A percentile compares a stretch with the other conserved stretches of the same genome.
Conservation (phyloP, 768 basidiomycete genomes). For the Suillus subaureus region DNA sequence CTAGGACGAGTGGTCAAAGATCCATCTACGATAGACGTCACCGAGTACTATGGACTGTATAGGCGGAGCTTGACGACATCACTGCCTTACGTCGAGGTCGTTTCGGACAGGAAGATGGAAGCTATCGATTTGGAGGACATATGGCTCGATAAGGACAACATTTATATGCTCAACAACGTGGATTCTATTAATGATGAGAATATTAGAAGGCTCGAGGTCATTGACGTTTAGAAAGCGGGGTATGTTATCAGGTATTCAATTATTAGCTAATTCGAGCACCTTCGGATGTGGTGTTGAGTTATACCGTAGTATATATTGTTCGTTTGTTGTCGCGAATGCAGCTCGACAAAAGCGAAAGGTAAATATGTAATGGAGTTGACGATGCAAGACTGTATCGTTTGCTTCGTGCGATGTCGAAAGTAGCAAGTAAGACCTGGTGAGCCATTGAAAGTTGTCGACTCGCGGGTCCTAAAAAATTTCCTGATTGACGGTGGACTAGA, state of each 20-base stretch:
- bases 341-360: too few relatives aligned
- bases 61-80: background rate
- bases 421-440: too few relatives aligned
- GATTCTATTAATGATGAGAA: background rate
- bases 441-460: too few relatives aligned
- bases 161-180: background rate
- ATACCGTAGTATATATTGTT: background rate
- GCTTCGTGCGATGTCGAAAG: too few relatives aligned
- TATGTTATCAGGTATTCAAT: background rate
- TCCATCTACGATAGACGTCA: background rate
- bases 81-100: background rate
- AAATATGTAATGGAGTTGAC: too few relatives aligned
- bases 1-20: slow-evolving; percentile 1
- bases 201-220: background rate
- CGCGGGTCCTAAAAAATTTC: too few relatives aligned
- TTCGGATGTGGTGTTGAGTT: too few relatives aligned
- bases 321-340: background rate
- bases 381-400: too few relatives aligned
- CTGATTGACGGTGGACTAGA: too few relatives aligned
- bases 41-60: background rate
- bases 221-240: background rate
- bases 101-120: background rate
- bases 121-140: background rate
- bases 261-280: too few relatives aligned
- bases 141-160: background rate